These are phyloP conservation scores for Candida orba DNA, from an alignment of 805 yeast species.

Conservation along the genomic window DNA sequence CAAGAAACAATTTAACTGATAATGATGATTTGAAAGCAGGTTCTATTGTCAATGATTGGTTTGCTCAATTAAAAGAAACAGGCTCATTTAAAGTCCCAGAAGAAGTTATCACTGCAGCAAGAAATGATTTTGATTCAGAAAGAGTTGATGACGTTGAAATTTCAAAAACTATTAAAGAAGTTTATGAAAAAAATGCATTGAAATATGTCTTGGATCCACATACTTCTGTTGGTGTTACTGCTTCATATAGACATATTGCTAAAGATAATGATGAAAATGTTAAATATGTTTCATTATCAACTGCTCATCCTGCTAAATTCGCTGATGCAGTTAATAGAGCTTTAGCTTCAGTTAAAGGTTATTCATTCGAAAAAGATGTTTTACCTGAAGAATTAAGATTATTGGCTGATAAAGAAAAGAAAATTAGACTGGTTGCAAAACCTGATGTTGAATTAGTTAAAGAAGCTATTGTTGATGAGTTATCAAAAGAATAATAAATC, in stretches of 20 bases:
- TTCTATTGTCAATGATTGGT: slow-evolving; percentile 61
- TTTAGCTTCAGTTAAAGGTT: slow-evolving; percentile 54
- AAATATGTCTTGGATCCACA: slow-evolving; percentile 93
- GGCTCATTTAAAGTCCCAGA: slow-evolving; percentile 73
- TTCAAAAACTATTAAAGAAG: slow-evolving; percentile 63
- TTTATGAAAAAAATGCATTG: slow-evolving; percentile 50
- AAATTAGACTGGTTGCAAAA: slow-evolving; percentile 61
- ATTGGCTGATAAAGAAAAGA: slow-evolving; percentile 64
- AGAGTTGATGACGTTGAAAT: slow-evolving; percentile 77
- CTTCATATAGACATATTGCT: slow-evolving; percentile 55
- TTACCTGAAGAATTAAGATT: slow-evolving; percentile 81
- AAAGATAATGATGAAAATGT: slow-evolving; percentile 32
- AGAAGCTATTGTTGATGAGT: slow-evolving; percentile 64
- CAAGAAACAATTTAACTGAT: slow-evolving; percentile 57
- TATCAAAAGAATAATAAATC: slow-evolving; percentile 37
- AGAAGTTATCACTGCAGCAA: slow-evolving; percentile 59
- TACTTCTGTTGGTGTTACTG: slow-evolving; percentile 88
- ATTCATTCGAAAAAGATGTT: slow-evolving; percentile 82
- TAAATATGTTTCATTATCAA: slow-evolving; percentile 70
- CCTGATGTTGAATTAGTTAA: slow-evolving; percentile 74
- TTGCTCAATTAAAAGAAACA: slow-evolving; percentile 63
- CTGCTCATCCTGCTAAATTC: slow-evolving; percentile 99
- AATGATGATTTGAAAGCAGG: slow-evolving; percentile 64
- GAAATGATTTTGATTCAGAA: slow-evolving; percentile 65
- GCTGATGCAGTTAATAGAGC: slow-evolving; percentile 92